These are phyloP conservation scores for Hydnum rufescens DNA, from an alignment of 768 basidiomycete genomes.

Conservation along the genomic window DNA sequence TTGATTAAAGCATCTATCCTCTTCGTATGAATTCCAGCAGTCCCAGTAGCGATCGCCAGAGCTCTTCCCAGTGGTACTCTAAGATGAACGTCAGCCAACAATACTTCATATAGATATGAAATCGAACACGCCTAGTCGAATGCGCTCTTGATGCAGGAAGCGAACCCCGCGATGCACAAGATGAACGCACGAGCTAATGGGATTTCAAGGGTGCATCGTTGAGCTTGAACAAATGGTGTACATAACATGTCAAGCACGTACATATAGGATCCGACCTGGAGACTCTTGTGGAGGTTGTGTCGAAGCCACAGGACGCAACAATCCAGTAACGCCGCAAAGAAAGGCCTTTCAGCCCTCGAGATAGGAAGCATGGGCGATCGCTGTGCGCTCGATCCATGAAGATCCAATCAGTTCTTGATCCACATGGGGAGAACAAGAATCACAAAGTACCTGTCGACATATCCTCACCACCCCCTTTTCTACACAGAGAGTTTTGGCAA, in stretches of 20 bases:
- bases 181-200: constrained; percentile 32
- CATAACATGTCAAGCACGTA: constrained; percentile 16
- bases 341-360: constrained; percentile 23
- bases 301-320: constrained; percentile 50
- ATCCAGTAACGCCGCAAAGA: constrained; percentile 41
- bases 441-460: constrained; percentile 43
- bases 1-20: constrained; percentile 25
- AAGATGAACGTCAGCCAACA: background rate
- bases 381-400: constrained; percentile 16
- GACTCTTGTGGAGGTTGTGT: constrained; percentile 43
- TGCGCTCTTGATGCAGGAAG: constrained; percentile 32
- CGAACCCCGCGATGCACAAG: constrained; percentile 35
- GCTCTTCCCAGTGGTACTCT: constrained; percentile 49
- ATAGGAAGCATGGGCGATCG: constrained; percentile 32
- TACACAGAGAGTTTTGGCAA: constrained; percentile 28
- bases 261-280: constrained; percentile 40
- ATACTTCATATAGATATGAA: no score
- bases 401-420: constrained; percentile 2
- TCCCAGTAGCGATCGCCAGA: constrained; percentile 39
- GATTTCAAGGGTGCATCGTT: background rate
- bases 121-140: constrained; percentile 31
- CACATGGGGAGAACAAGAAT: background rate
- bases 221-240: background rate
- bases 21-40: constrained; percentile 35
- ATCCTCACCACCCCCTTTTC: constrained; percentile 24